Conservation (phyloP, 140 eudicot species). For the Oenanthe javanica region DNA sequence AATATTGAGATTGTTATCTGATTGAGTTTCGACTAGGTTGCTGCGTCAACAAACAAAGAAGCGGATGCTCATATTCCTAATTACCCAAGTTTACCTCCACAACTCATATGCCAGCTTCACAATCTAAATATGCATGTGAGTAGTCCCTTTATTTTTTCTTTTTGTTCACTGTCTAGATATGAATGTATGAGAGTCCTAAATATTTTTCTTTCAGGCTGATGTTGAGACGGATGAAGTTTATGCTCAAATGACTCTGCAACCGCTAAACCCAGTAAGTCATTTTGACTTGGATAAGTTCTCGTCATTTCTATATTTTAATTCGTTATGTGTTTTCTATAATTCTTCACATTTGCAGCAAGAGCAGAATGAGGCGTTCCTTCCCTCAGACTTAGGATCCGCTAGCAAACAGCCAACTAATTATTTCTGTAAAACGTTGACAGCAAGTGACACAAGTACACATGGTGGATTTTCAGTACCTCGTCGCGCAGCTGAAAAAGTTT, state of each 20-base stretch:
- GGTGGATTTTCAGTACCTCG: constrained; percentile 98
- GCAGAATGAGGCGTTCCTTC: constrained; percentile 77
- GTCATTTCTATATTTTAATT: too few relatives aligned
- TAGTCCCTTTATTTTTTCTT: neutral
- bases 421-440: constrained; percentile 80
- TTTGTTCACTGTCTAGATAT: neutral
- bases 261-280: constrained; percentile 53
- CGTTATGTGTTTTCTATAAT: neutral
- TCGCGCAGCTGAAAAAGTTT: constrained; percentile 83
- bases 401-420: constrained; percentile 84
- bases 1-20: neutral
- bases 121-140: constrained; percentile 88
- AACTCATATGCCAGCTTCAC: constrained; percentile 89
- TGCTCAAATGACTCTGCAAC: constrained; percentile 89
- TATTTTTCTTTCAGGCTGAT: constrained; percentile 55
- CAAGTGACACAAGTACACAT: constrained; percentile 90
- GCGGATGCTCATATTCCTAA: constrained; percentile 81
- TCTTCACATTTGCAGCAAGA: constrained; percentile 37
- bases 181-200: neutral
- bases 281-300: constrained; percentile 4
- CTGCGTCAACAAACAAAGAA: constrained; percentile 84
- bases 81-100: constrained; percentile 88
- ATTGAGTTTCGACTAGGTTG: constrained; percentile 42
- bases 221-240: constrained; percentile 89
- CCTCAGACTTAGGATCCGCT: constrained; percentile 71